phyloP scores from a whole-genome alignment of 352 stramenopile genomes.

The Phytophthora syringae region DNA sequence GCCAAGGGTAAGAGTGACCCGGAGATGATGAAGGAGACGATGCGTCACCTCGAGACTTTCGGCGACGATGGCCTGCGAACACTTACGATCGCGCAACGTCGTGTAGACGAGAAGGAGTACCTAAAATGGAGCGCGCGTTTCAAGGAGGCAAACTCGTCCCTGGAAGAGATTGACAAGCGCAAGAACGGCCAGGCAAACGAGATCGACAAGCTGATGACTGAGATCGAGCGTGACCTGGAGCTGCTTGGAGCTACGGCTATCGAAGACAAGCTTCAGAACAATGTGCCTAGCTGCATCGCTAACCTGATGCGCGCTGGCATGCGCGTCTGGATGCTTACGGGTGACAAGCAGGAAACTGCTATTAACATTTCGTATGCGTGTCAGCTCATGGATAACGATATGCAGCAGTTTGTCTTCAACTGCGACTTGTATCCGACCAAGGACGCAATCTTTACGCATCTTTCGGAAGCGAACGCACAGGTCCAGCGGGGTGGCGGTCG shows the following conservation, averaged over 20 bases:
- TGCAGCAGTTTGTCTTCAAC: constrained; percentile 79
- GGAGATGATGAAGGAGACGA: constrained; percentile 64
- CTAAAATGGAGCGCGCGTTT: constrained; percentile 67
- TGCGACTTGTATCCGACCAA: constrained; percentile 64
- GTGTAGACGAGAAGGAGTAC: constrained; percentile 67
- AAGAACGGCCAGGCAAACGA: constrained; percentile 70
- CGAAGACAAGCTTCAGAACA: constrained; percentile 94
- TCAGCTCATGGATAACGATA: constrained; percentile 89
- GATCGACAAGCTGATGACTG: constrained; percentile 75
- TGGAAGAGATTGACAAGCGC: constrained; percentile 85
- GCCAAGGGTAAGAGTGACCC: constrained; percentile 62
- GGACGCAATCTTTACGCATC: constrained; percentile 45
- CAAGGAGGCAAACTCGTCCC: constrained; percentile 63
- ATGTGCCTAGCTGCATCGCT: constrained; percentile 88
- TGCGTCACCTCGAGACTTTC: constrained; percentile 79
- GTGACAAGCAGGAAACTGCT: constrained; percentile 94
- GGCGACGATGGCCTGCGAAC: constrained; percentile 86
- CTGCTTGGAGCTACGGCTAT: constrained; percentile 92
- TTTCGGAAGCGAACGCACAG: constrained; percentile 43
- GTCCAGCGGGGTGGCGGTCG: constrained; percentile 33
- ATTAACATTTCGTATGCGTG: constrained; percentile 95
- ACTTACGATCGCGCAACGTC: constrained; percentile 74
- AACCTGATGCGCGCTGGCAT: constrained; percentile 89
- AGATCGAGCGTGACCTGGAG: constrained; percentile 85
- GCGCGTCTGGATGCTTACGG: constrained; percentile 94